A percentile compares a stretch with the other conserved stretches of the same genome.
Conservation (phyloP, 176 grass and related monocot genomes). For the Avena sativa region DNA sequence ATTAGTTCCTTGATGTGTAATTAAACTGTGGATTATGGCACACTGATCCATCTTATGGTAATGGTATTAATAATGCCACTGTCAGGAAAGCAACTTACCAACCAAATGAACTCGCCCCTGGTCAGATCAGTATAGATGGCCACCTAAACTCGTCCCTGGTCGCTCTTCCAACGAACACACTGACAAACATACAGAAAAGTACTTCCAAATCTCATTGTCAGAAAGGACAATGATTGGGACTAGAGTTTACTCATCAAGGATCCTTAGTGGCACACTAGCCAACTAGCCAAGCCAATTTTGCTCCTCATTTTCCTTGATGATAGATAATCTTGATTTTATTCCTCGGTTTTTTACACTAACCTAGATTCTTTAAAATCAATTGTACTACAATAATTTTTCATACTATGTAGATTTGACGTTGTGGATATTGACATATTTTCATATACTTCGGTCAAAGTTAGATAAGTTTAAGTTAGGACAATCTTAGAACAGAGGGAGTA, state of each 20-base stretch:
- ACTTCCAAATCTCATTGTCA: neutral
- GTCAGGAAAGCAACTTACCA: constrained; percentile 53
- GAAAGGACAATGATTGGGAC: constrained; percentile 14
- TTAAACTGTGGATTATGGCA: neutral
- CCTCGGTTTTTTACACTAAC: neutral
- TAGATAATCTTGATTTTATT: neutral
- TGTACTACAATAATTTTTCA: too few species aligned
- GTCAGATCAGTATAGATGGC: neutral
- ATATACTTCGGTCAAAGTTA: too few species aligned
- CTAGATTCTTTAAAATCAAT: too few species aligned
- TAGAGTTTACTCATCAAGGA: neutral
- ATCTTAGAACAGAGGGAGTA: too few species aligned
- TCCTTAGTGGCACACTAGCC: neutral
- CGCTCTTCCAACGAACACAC: constrained; percentile 33
- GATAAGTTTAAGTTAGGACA: too few species aligned
- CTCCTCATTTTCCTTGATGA: neutral
- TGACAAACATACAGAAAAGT: neutral
- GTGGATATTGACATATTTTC: too few species aligned
- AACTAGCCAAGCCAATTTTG: neutral
- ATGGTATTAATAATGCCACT: neutral
- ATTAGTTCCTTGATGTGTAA: neutral
- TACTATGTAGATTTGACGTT: too few species aligned
- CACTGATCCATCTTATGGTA: too few species aligned
- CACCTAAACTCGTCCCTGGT: constrained; percentile 35
- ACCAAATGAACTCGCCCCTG: neutral